Percentiles rank a stretch among this genome's conserved stretches.
phyloP scores from a whole-genome alignment of 2,329 filamentous ascomycete genomes.

The Pseudocercospora ulei region DNA sequence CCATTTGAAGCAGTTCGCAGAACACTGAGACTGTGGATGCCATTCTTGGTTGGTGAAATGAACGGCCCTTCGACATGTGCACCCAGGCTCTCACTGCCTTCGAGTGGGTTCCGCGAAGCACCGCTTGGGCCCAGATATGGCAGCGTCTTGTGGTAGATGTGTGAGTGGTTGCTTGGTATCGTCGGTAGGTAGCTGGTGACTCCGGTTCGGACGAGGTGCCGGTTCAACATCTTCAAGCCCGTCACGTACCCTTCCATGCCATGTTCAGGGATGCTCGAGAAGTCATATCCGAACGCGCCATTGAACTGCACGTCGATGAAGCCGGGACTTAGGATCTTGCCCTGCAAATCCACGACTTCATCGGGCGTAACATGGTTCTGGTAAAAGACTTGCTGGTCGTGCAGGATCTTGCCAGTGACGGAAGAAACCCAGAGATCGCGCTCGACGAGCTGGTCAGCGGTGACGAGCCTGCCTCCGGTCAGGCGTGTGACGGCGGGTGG shows the following conservation, averaged over 20 bases:
- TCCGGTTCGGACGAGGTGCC: constrained; percentile 61
- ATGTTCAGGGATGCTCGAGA: constrained; percentile 57
- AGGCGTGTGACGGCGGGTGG: constrained; percentile 49
- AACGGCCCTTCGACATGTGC: constrained; percentile 90
- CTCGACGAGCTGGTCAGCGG: constrained; percentile 55
- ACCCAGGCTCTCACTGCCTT: constrained; percentile 77
- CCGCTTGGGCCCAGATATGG: constrained; percentile 69
- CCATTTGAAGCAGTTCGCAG: constrained; percentile 53
- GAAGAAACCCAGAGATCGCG: constrained; percentile 87
- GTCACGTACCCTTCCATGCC: constrained; percentile 58
- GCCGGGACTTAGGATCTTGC: constrained; percentile 74
- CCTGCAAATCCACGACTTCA: constrained; percentile 64
- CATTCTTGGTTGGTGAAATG: constrained; percentile 70
- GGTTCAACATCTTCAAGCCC: constrained; percentile 62
- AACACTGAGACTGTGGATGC: constrained; percentile 68
- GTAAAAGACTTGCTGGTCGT: constrained; percentile 57
- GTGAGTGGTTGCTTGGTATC: constrained; percentile 66
- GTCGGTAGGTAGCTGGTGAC: constrained; percentile 85
- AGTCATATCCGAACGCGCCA: constrained; percentile 87
- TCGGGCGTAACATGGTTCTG: constrained; percentile 61
- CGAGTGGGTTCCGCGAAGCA: constrained; percentile 47
- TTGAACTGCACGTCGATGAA: constrained; percentile 90
- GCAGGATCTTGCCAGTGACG: constrained; percentile 67
- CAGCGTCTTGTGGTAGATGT: constrained; percentile 72
- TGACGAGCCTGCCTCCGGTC: constrained; percentile 66